phyloP scores from a whole-genome alignment of 148 eudicot genomes.

The Polygonum maritimum region DNA sequence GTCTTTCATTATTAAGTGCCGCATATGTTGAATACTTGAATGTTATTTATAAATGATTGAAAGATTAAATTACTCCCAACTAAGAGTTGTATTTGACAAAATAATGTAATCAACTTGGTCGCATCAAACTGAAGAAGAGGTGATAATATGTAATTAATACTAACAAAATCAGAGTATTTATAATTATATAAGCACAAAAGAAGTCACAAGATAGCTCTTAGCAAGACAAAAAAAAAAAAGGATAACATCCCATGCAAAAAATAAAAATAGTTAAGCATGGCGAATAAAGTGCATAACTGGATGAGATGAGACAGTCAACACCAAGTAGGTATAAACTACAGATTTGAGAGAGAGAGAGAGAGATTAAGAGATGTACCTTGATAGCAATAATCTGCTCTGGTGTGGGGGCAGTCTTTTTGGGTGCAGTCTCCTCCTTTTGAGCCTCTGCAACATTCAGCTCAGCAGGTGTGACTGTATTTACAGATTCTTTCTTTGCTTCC shows the following conservation, averaged over 20 bases:
- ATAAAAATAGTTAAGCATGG: neutral
- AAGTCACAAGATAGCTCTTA: neutral
- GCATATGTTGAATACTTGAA: neutral
- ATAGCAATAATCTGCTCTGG: conserved; percentile 95
- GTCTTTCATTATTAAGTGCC: neutral
- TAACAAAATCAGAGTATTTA: neutral
- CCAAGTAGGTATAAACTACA: neutral
- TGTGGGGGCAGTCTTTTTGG: conserved; percentile 75
- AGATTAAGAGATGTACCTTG: conserved; percentile 43
- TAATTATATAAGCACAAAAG: neutral
- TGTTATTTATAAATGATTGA: neutral
- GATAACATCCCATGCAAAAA: neutral
- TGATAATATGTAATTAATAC: neutral
- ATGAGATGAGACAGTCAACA: neutral
- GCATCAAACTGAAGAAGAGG: neutral
- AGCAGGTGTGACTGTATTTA: conserved; percentile 53
- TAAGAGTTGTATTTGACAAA: neutral
- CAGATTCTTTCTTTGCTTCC: conserved; percentile 51
- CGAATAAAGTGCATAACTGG: neutral
- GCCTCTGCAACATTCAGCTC: conserved; percentile 43
- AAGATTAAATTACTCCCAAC: neutral
- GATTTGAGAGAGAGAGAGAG: neutral
- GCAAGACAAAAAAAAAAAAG: neutral
- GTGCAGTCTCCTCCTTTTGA: conserved; percentile 53
- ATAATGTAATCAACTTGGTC: neutral